These are phyloP conservation scores for Trapa incisa DNA, from an alignment of 345 rosid genomes.

Conservation along the genomic window DNA sequence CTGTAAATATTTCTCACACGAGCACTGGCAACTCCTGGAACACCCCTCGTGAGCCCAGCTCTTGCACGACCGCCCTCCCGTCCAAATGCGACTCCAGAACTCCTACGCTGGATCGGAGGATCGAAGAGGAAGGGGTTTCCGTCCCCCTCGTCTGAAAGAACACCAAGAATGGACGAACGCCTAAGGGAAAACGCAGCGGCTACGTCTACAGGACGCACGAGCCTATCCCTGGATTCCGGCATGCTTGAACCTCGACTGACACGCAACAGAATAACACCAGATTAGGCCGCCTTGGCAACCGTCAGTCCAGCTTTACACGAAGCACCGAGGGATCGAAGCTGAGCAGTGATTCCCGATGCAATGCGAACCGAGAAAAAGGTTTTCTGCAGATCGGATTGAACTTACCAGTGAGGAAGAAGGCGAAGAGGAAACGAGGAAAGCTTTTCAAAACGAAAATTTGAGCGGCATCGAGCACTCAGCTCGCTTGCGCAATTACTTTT, in stretches of 20 bases:
- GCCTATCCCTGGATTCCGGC: constrained; percentile 65
- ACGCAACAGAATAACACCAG: background rate
- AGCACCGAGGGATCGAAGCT: background rate
- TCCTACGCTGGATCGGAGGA: constrained; percentile 9
- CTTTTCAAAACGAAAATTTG: background rate
- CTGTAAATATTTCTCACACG: constrained; percentile 18
- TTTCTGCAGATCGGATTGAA: background rate
- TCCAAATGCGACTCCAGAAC: background rate
- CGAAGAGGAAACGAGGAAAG: background rate
- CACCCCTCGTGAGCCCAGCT: constrained; percentile 23
- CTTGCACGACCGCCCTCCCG: constrained; percentile 7
- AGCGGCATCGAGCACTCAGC: background rate
- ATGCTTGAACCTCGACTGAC: constrained; percentile 12
- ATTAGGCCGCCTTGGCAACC: background rate
- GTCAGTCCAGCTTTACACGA: background rate
- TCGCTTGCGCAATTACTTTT: no score
- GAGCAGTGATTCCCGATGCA: background rate
- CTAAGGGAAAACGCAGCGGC: constrained; percentile 27
- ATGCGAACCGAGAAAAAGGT: background rate
- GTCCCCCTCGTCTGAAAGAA: constrained; percentile 12
- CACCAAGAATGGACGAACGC: constrained; percentile 23
- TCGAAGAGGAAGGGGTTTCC: constrained; percentile 17
- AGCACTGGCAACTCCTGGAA: constrained; percentile 21
- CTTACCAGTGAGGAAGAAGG: no score
- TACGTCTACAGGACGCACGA: constrained; percentile 40